Percentiles rank a stretch among this genome's conserved stretches.
Evolutionary conservation across 805 yeast species (phyloP).

Genomic region (Yarrowia sp.): DNA sequence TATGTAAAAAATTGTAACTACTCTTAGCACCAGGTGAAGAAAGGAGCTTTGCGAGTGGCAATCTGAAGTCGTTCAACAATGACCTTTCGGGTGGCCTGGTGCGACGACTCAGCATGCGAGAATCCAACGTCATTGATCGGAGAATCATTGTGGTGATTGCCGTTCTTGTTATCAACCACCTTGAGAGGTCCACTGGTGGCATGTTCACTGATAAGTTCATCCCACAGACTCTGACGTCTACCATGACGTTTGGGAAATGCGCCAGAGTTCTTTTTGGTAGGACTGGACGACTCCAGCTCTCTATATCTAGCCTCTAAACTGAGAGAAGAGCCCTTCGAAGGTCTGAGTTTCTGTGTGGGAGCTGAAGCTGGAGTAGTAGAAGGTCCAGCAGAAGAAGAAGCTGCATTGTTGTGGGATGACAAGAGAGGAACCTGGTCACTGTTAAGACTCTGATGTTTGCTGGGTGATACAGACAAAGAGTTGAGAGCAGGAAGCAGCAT

Average conservation of each 20-base stretch:
- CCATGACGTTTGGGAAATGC: conserved; percentile 26
- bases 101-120: conserved; percentile 43
- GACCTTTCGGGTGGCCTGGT: conserved; percentile 54
- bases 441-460: not conserved
- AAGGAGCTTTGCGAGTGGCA: conserved; percentile 63
- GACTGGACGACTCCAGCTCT: not conserved
- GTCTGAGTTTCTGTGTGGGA: not conserved
- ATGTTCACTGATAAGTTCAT: conserved; percentile 40
- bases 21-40: conserved; percentile 68
- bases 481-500: conserved; percentile 27
- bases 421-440: conserved; percentile 10
- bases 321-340: conserved; percentile 12
- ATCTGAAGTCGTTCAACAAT: conserved; percentile 67
- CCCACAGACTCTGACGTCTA: conserved; percentile 39
- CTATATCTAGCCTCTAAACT: conserved; percentile 21
- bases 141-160: not conserved
- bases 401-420: not conserved
- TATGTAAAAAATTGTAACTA: not conserved
- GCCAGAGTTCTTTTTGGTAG: not conserved
- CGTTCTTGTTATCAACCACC: not conserved
- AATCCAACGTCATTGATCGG: conserved; percentile 45
- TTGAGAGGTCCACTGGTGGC: conserved; percentile 20
- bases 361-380: not conserved
- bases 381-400: conserved; percentile 3
- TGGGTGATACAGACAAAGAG: conserved; percentile 18